Percentiles rank a stretch among this genome's conserved stretches.
Conservation (phyloP, 768 basidiomycete species). For the Phanerodontia chrysosporium region DNA sequence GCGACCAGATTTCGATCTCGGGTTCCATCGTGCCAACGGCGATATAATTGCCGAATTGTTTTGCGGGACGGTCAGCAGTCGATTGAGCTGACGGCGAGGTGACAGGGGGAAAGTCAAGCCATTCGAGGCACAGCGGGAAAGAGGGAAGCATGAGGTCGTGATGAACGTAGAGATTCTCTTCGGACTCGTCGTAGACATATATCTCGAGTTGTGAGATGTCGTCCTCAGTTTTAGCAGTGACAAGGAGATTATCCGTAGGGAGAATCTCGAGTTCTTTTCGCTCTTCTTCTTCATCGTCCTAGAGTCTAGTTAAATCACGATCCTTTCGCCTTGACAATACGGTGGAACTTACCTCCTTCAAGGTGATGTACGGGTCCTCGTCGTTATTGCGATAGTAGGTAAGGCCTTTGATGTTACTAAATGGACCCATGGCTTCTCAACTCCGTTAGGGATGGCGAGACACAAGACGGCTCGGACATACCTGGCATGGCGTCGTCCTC, state of each 20-base stretch:
- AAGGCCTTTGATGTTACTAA: constrained; percentile 93
- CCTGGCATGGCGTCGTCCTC: constrained; percentile 53
- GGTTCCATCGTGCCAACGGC: constrained; percentile 97
- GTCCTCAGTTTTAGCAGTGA: constrained; percentile 93
- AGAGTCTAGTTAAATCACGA: neutral
- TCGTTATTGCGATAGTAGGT: constrained; percentile 88
- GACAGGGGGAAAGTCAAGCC: constrained; percentile 90
- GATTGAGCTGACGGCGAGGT: constrained; percentile 36
- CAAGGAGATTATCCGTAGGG: constrained; percentile 88
- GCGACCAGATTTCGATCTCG: constrained; percentile 97
- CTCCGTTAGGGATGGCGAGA: neutral
- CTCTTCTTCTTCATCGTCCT: constrained; percentile 79
- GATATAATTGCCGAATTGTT: constrained; percentile 76
- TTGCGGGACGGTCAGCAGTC: constrained; percentile 26
- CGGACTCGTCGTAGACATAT: constrained; percentile 90
- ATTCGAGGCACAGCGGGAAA: constrained; percentile 97
- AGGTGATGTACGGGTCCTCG: constrained; percentile 94
- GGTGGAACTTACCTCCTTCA: constrained; percentile 84
- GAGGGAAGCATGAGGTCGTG: constrained; percentile 98
- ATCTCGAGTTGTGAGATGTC: constrained; percentile 94
- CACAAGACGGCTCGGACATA: too few species aligned
- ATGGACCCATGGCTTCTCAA: constrained; percentile 62
- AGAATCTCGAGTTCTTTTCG: constrained; percentile 85
- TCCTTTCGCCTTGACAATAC: too few species aligned
- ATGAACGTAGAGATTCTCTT: constrained; percentile 92